Evolutionary conservation across 225 moss, liverwort and hornwort genomes (phyloP).

Genomic region (Anthoceros angustus): DNA sequence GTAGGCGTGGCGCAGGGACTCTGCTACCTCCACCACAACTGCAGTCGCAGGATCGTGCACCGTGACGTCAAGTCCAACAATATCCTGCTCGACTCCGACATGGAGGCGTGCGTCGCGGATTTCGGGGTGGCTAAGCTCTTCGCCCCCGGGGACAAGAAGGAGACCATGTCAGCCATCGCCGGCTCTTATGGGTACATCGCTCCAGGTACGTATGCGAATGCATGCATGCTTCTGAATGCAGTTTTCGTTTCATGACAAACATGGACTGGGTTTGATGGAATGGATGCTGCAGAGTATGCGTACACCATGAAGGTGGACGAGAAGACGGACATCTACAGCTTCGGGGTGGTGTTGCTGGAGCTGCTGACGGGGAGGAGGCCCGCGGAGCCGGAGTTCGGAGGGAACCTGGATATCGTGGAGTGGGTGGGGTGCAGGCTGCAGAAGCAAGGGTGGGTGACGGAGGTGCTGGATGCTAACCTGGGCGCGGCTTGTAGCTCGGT

Average conservation of each 20-base stretch:
- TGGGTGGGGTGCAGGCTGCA: not conserved
- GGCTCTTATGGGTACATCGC: constrained; percentile 48
- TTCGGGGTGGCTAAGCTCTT: constrained; percentile 32
- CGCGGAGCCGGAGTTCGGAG: not conserved
- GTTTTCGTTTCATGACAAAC: not conserved
- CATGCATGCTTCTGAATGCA: not conserved
- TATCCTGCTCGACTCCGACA: constrained; percentile 24
- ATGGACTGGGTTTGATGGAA: not conserved
- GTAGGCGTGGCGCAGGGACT: constrained; percentile 36
- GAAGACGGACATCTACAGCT: not conserved
- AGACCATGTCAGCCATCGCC: constrained; percentile 33
- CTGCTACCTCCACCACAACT: constrained; percentile 34
- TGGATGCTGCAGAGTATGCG: not conserved
- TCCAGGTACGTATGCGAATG: constrained; percentile 13
- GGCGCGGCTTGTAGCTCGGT: not conserved
- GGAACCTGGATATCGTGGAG: not conserved
- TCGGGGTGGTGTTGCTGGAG: not conserved
- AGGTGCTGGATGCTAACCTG: not conserved
- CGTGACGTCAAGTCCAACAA: constrained; percentile 39
- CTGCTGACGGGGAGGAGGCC: not conserved
- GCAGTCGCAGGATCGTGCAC: constrained; percentile 30
- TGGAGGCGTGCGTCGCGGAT: constrained; percentile 33
- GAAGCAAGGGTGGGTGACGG: not conserved
- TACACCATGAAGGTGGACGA: constrained; percentile 4
- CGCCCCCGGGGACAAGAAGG: not conserved